Base-by-base conservation (phyloP, 192 early-diverging fungal genomes). In the Spizellomyces punctatus region DNA sequence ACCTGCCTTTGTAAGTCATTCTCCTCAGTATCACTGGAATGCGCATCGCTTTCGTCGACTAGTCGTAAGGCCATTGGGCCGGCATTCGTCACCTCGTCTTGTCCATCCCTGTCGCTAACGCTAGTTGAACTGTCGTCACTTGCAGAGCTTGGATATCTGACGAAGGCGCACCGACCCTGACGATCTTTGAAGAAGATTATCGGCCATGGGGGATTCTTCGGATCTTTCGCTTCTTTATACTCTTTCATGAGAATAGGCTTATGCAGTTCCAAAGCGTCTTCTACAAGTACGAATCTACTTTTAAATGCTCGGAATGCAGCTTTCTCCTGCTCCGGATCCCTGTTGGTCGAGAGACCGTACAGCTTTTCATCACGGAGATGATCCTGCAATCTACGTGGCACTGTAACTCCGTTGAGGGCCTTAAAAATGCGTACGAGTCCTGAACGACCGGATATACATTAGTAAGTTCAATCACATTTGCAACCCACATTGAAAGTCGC, bases 321-420 rank as follows among this genome's bases (percentile, higher is more conserved):
- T n/a, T 63, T 57, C 14, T 27, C 19, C 6, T 52, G 42, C 19
- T 54, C 67, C 8, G 44, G 36, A 22, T 49, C 55, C 5, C 68
- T 59, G 45, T 27, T 46, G 12, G 74, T 76, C 8, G 74, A 69
- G n/a, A 70, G 22, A 8, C 74, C 74, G 46, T 64, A 70, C 7
- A 76, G 58, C 45, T 47, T 43, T 48, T 76, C 74, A 21, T 76
- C 73, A 17, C 66, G 73, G 36, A 75, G 66, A 21, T 68, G 66
- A 52, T 75, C 73, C 54, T 69, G 66, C 64, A 75, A 49, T 22
- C 63, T 69, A 21, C 72, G 52, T 10, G 64, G 64, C 12, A 66
- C 50, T 9, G 66, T 42, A 21, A 17, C 59, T 22, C 69, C 69
- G 47, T 63, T 61, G n/a, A 71, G 22, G 4, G 69, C 60, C 21